Conservation (phyloP, 805 yeast genomes). For the Saccharomycopsis sp. region DNA sequence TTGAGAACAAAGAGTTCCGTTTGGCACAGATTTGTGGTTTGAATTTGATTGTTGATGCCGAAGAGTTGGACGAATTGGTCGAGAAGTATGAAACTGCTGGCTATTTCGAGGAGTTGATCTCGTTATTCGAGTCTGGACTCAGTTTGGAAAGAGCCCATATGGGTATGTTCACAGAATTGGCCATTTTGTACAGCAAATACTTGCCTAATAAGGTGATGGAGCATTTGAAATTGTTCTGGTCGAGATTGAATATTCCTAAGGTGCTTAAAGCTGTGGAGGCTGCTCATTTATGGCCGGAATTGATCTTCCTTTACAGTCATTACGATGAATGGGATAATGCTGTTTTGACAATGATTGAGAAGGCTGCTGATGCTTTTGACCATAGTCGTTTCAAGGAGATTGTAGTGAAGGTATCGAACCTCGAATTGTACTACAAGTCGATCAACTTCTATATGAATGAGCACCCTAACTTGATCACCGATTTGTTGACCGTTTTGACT, state of each 20-base stretch:
- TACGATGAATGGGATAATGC: slow-evolving; percentile 99
- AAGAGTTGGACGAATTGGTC: slow-evolving; percentile 88
- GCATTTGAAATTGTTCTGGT: slow-evolving; percentile 96
- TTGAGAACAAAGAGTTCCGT: slow-evolving; percentile 90
- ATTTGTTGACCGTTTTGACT: slow-evolving; percentile 73
- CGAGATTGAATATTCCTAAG: slow-evolving; percentile 95
- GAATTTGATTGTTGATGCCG: slow-evolving; percentile 95
- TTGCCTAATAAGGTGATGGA: slow-evolving; percentile 88
- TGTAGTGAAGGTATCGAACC: slow-evolving; percentile 87
- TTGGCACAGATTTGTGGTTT: slow-evolving; percentile 98
- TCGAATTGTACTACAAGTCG: slow-evolving; percentile 96
- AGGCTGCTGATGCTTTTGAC: slow-evolving; percentile 86
- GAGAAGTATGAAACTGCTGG: slow-evolving; percentile 83
- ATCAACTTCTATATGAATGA: slow-evolving; percentile 88
- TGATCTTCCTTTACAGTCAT: slow-evolving; percentile 93
- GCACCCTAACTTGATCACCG: slow-evolving; percentile 86
- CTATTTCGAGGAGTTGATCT: slow-evolving; percentile 83
- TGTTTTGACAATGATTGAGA: slow-evolving; percentile 92
- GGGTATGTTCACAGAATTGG: slow-evolving; percentile 99
- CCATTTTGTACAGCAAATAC: slow-evolving; percentile 84
- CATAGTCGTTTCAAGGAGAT: slow-evolving; percentile 93
- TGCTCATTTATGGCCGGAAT: slow-evolving; percentile 94
- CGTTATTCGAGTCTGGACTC: slow-evolving; percentile 91
- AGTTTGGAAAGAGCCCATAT: slow-evolving; percentile 98
- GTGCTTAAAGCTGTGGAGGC: slow-evolving; percentile 89